A percentile compares a stretch with the other conserved stretches of the same genome.
Evolutionary conservation across 2,329 filamentous ascomycete genomes (phyloP).

Genomic region (Thelonectria blattea): DNA sequence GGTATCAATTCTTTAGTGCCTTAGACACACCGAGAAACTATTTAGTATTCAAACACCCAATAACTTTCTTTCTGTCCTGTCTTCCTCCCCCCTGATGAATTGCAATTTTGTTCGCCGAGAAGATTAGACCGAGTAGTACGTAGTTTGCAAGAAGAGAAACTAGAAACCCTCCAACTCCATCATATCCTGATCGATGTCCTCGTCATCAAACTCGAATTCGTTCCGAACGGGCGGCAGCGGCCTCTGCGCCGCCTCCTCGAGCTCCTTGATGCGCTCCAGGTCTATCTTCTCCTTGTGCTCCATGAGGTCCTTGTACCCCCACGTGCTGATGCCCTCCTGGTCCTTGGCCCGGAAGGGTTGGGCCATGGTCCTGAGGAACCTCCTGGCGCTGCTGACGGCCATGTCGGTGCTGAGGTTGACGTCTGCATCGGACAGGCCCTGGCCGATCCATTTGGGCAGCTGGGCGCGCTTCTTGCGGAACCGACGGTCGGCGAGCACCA

Average conservation of each 20-base stretch:
- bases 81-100: not conserved
- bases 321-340: constrained; percentile 92
- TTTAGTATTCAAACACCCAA: not conserved
- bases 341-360: constrained; percentile 83
- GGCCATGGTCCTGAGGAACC: constrained; percentile 89
- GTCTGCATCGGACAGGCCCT: constrained; percentile 83
- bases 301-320: constrained; percentile 81
- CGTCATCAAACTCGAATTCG: constrained; percentile 60
- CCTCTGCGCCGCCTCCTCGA: constrained; percentile 54
- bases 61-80: not conserved
- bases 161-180: constrained; percentile 56
- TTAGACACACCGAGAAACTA: constrained; percentile 3
- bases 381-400: constrained; percentile 86
- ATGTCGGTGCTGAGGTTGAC: constrained; percentile 94
- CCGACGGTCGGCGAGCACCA: constrained; percentile 93
- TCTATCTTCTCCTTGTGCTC: constrained; percentile 78
- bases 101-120: constrained; percentile 4
- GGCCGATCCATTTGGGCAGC: constrained; percentile 95
- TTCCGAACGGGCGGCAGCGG: constrained; percentile 34
- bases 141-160: not conserved
- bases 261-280: constrained; percentile 68
- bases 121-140: not conserved
- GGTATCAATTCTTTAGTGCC: not conserved
- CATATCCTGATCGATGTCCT: constrained; percentile 60
- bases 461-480: constrained; percentile 92